Evolutionary conservation across 495 filamentous ascomycete genomes (phyloP).

Genomic region (Hypoxylon subgilvum): DNA sequence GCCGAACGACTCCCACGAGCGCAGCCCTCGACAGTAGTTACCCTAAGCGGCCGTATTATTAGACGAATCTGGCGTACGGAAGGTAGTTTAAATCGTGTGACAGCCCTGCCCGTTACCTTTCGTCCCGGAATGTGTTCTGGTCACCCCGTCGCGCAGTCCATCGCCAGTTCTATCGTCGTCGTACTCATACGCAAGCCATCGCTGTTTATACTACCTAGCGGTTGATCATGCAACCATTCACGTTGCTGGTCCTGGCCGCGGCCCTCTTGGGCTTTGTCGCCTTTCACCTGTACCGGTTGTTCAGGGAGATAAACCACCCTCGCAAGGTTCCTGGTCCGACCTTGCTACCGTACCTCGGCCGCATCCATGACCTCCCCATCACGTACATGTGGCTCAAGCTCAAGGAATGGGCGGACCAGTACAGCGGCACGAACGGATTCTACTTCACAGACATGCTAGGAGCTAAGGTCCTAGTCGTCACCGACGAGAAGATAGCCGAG

Average conservation of each 20-base stretch:
- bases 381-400: slow-evolving; percentile 58
- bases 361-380: slow-evolving; percentile 56
- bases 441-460: slow-evolving; percentile 56
- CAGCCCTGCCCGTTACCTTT: slow-evolving; percentile 24
- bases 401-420: slow-evolving; percentile 57
- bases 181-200: background rate
- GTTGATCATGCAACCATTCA: slow-evolving; percentile 36
- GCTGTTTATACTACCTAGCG: background rate
- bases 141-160: slow-evolving; percentile 11
- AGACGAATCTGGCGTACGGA: slow-evolving; percentile 1
- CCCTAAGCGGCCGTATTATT: slow-evolving; percentile 19
- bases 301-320: slow-evolving; percentile 44
- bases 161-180: slow-evolving; percentile 5
- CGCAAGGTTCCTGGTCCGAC: slow-evolving; percentile 46
- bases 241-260: slow-evolving; percentile 29
- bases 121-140: slow-evolving; percentile 14
- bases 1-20: background rate
- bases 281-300: slow-evolving; percentile 41
- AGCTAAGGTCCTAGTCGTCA: slow-evolving; percentile 55
- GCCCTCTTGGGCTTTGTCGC: slow-evolving; percentile 30
- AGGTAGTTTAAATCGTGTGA: slow-evolving; percentile 37
- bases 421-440: slow-evolving; percentile 50
- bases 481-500: slow-evolving; percentile 59
- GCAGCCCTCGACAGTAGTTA: slow-evolving; percentile 23
- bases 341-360: slow-evolving; percentile 49